These are phyloP conservation scores for Diplotaxis tenuifolia DNA, from an alignment of 345 rosid genomes.

Conservation along the genomic window DNA sequence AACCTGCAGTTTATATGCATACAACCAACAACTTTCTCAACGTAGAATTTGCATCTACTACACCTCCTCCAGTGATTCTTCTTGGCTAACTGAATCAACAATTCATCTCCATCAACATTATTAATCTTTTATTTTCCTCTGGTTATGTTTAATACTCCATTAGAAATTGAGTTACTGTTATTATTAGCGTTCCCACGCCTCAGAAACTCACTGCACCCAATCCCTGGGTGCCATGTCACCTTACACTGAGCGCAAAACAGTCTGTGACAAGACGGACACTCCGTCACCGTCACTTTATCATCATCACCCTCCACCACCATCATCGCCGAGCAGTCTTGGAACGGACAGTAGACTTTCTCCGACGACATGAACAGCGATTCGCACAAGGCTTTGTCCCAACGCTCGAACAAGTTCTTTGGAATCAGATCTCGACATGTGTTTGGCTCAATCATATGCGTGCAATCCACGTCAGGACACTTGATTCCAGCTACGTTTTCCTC, in stretches of 20 bases:
- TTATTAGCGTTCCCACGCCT: neutral
- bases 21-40: neutral
- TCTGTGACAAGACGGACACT: neutral
- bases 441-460: neutral
- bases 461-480: neutral
- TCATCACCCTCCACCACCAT: neutral
- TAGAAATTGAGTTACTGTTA: too few relatives aligned
- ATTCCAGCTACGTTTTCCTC: neutral
- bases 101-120: neutral
- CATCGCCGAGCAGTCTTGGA: neutral
- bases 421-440: neutral
- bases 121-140: neutral
- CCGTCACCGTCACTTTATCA: neutral
- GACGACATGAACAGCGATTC: neutral
- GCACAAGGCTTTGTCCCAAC: neutral
- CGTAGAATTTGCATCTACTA: neutral
- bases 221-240: neutral
- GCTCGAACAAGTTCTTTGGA: neutral
- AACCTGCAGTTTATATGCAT: neutral
- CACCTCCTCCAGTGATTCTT: neutral
- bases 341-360: neutral
- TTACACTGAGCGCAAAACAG: neutral
- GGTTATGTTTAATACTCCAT: neutral
- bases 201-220: neutral
- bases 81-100: neutral